Evolutionary conservation across 2,329 filamentous ascomycete species (phyloP), one percentile per base, ranked within the genome.

Genomic region (Colletotrichum lentis): DNA sequence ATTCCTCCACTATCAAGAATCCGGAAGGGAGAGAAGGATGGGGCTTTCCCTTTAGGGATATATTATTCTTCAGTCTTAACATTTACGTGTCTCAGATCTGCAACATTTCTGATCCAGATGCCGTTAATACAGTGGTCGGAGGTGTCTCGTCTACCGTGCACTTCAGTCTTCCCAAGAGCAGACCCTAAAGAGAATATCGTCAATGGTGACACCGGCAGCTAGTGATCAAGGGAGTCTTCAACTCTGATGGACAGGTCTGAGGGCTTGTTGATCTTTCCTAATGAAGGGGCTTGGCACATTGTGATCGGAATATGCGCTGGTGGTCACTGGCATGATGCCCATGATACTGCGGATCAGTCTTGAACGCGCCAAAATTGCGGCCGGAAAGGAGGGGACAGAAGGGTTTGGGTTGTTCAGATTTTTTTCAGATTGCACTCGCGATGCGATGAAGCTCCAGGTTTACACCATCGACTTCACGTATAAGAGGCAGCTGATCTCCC

Each of bases 351-450:
- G 16, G 46, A 6, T 20, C 14, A 12, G 31, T 35, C 20, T 3
- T 14, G 43, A 59, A 12, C 2, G 8, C n/a, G 8, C n/a, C 31
- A 12, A 11, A 1, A 49, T n/a, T 14, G 37, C 16, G 2, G 31
- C 4, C 16, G 10, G n/a, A 10, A 18, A 12, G 5, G 8, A 20
- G 1, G 7, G 1, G n/a, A n/a, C 0, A 8, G 4, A 10, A 8
- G 4, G 8, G 3, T 7, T 37, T 2, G 3, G 1, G 4, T 12
- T 3, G 3, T 2, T 10, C 2, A 4, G 20, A 3, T 22, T 46
- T 12, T 3, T 1, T 2, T 10, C 2, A 4, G 20, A 3, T 22
- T 46, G 0, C 31, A 10, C 31, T 35, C 31, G 10, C 31, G 31
- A 18, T 6, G 6, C 7, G 22, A 22, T 5, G 3, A 47, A 12